phyloP scores from a whole-genome alignment of 805 yeast genomes.

The Saturnispora besseyi region DNA sequence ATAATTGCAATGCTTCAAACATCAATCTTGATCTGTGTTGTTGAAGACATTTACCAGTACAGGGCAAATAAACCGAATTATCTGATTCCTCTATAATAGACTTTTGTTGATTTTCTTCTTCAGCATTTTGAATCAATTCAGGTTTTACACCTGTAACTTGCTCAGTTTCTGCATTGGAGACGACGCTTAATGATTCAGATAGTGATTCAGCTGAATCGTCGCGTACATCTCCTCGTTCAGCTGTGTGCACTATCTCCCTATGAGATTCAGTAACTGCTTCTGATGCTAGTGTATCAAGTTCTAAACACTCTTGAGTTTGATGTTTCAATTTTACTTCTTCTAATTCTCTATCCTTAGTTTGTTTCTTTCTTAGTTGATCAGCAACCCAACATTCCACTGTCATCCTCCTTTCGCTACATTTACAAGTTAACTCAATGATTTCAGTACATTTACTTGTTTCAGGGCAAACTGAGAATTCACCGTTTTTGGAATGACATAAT shows the following conservation, averaged over 20 bases:
- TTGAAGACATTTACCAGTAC: conserved; percentile 64
- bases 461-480: conserved; percentile 35
- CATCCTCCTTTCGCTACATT: conserved; percentile 49
- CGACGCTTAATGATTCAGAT: too few species aligned
- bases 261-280: neutral
- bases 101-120: neutral
- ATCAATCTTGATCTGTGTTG: conserved; percentile 52
- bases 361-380: conserved; percentile 13
- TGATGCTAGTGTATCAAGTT: neutral
- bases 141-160: neutral
- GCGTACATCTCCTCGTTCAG: too few species aligned
- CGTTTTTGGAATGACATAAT: conserved; percentile 48
- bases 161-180: neutral
- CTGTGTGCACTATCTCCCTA: too few species aligned
- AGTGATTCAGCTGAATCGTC: too few species aligned
- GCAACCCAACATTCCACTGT: conserved; percentile 42
- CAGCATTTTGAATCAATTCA: neutral
- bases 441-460: conserved; percentile 46
- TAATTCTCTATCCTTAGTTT: neutral
- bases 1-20: conserved; percentile 47
- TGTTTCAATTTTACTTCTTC: neutral
- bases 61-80: conserved; percentile 28
- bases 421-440: conserved; percentile 43
- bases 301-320: neutral
- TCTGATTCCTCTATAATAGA: neutral